Base-by-base conservation (phyloP, 2,329 filamentous ascomycete genomes). In the Phaeophleospora eucalypticola region DNA sequence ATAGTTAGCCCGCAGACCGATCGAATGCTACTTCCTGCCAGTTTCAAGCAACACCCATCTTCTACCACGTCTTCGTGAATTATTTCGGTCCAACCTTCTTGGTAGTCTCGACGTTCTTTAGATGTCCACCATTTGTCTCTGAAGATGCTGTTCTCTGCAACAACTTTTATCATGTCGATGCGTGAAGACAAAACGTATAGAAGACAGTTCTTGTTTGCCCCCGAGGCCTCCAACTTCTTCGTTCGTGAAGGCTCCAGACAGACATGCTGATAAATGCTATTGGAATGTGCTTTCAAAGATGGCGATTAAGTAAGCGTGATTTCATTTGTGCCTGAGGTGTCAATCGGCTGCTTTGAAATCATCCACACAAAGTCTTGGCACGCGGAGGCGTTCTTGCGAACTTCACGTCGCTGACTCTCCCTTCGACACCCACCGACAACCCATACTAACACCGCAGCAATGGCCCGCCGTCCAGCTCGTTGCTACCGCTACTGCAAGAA, bases 401-500 rank as follows among this genome's bases (percentile, higher is more conserved):
- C 43, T 43, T 43, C 19, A 46, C 34, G 43, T 36, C 40, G 19
- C 18, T 32, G 49, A 51, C 49, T 39, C 49, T 51, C 52, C 47
- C 36, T 53, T 53, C 56, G 52, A 62, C 59, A 66, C 62, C 68
- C 69, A 74, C 71, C 72, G 71, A 70, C 65, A 66, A 51, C 48
- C 40, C 49, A 45, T 43, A 68, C 68, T 71, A 77, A 81, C 76
- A 78, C 80, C 77, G 82, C 84, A 85, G 90, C 85, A 81, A 98
- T 98, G 93, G 93, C 93, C 72, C 89, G 93, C 78, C 89, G 93
- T 87, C 93, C 93, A 72, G 93, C 93, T 72, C 87, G 93, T 82
- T 98, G 93, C 82, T 98, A 67, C 61, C 62, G 93, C 73, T 98
- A 98, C 87, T 98, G 93, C 90, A 98, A 98, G 89, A 98, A 97